Evolutionary conservation across 768 basidiomycete species (phyloP).

Genomic region (Leccinum truebloodii): DNA sequence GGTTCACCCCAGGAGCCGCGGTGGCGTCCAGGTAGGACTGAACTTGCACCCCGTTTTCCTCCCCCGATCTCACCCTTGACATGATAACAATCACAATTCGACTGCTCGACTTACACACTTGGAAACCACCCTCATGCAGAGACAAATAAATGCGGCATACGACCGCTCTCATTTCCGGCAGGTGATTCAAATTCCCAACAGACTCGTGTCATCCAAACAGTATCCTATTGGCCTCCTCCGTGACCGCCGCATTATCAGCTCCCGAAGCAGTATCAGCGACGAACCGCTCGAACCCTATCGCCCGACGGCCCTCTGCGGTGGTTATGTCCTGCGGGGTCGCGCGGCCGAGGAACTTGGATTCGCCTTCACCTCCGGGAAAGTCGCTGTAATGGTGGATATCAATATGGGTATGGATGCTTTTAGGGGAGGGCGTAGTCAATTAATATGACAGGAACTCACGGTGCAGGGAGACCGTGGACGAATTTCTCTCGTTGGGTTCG

Average conservation of each 20-base stretch:
- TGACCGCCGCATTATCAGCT: conserved; percentile 18
- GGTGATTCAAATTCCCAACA: neutral
- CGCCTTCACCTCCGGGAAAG: conserved; percentile 55
- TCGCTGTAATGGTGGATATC: conserved; percentile 36
- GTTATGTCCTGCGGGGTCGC: conserved; percentile 36
- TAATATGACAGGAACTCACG: conserved; percentile 35
- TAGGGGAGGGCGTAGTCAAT: neutral
- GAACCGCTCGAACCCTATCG: conserved; percentile 48
- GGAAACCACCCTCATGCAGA: neutral
- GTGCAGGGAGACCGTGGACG: conserved; percentile 47
- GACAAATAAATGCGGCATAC: neutral
- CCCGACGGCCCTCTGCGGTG: conserved; percentile 37
- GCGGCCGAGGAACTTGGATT: conserved; percentile 44
- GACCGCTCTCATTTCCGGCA: neutral
- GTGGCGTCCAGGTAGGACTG: neutral
- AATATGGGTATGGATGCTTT: neutral
- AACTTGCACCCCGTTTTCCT: neutral
- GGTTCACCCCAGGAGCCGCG: no score
- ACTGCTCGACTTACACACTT: neutral
- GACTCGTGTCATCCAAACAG: conserved; percentile 23
- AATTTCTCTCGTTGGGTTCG: conserved; percentile 52
- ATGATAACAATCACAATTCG: neutral
- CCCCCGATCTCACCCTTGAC: neutral
- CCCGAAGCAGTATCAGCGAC: conserved; percentile 2
- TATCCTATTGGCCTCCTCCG: conserved; percentile 32